Evolutionary conservation across 306 rosid genomes (phyloP).

Genomic region (Ceratonia siliqua): DNA sequence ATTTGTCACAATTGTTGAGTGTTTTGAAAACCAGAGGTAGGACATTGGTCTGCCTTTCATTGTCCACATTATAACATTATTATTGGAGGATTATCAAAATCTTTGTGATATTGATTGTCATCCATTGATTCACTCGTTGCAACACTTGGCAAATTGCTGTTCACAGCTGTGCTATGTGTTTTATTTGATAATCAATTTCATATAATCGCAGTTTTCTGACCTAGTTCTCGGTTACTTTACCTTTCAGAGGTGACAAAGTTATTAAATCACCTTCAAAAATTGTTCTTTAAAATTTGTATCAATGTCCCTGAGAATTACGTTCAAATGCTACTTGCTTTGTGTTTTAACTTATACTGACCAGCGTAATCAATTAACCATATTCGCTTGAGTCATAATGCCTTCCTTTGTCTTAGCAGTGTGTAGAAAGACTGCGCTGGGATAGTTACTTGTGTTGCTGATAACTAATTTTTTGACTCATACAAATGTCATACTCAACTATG

Average conservation of each 20-base stretch:
- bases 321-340: not conserved
- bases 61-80: not conserved
- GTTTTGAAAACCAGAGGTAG: slow-evolving; percentile 78
- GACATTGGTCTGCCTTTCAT: slow-evolving; percentile 25
- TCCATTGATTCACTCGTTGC: not conserved
- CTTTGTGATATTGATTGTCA: not conserved
- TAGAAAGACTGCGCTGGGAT: not conserved
- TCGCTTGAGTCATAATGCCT: not conserved
- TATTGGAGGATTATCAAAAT: not conserved
- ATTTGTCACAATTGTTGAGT: slow-evolving; percentile 62
- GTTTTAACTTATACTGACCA: not conserved
- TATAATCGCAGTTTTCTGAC: not conserved
- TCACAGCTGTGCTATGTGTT: not conserved
- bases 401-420: not conserved
- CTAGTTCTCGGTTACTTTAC: not conserved
- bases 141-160: not conserved
- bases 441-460: not conserved
- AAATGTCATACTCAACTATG: not conserved
- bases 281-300: not conserved
- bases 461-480: not conserved
- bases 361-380: not conserved
- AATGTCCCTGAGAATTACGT: not conserved
- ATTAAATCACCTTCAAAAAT: not conserved
- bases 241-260: not conserved
- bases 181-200: not conserved